Conservation (phyloP, 2,329 filamentous ascomycete species). For the Fusarium sulawesiense region DNA sequence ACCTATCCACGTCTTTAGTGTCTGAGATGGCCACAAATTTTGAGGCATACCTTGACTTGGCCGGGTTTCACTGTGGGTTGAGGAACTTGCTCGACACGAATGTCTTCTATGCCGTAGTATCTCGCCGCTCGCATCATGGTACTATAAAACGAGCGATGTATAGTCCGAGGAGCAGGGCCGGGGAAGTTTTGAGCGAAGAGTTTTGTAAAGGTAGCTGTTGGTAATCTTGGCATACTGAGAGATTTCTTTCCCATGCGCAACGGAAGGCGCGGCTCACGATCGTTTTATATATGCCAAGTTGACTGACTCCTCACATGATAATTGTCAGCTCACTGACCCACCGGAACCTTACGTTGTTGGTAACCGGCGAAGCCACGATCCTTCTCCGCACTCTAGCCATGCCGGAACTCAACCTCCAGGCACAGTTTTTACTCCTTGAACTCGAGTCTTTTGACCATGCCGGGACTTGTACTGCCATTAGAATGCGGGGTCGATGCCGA, state of each 20-base stretch:
- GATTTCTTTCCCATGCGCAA: not conserved
- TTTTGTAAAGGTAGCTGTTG: not conserved
- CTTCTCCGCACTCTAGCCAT: conserved; percentile 1
- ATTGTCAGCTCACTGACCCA: conserved; percentile 34
- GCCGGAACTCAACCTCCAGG: not conserved
- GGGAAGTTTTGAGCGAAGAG: conserved; percentile 1
- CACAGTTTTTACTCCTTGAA: not conserved
- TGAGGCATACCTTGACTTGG: conserved; percentile 55
- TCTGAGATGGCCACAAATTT: accelerated
- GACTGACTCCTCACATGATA: conserved; percentile 17
- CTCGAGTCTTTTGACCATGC: not conserved
- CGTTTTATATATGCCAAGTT: conserved; percentile 28
- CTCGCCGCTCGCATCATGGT: conserved; percentile 67
- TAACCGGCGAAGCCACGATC: not conserved
- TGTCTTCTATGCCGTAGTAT: conserved; percentile 66
- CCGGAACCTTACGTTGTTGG: conserved; percentile 1
- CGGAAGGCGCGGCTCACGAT: not conserved
- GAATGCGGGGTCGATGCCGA: conserved; percentile 29
- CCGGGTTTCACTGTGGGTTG: conserved; percentile 59
- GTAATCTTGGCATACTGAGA: conserved; percentile 4
- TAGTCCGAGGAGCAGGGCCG: not conserved
- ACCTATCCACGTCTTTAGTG: conserved; percentile 22
- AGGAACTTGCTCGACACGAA: conserved; percentile 64
- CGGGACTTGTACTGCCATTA: not conserved
- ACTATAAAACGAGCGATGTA: conserved; percentile 14